A percentile compares a stretch with the other conserved stretches of the same genome.
Conservation (phyloP, 164 flowering plant species). For the Protea cynaroides region DNA sequence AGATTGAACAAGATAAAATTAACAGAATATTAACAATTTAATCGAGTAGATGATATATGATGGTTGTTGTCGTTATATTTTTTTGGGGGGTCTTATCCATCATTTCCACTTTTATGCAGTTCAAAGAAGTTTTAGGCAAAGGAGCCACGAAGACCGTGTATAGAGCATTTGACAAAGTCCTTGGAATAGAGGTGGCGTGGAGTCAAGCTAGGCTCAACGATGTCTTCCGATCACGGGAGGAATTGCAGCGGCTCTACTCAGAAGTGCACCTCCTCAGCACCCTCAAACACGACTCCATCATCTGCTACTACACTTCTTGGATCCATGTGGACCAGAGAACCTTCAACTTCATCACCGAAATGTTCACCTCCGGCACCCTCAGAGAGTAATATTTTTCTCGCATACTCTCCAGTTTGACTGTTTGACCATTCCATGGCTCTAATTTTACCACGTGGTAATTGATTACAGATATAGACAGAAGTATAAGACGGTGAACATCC, state of each 20-base stretch:
- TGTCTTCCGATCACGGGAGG: conserved; percentile 59
- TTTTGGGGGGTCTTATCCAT: too few relatives aligned
- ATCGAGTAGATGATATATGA: too few relatives aligned
- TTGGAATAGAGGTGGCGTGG: conserved; percentile 94
- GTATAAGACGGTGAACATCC: conserved; percentile 49
- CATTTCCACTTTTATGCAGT: conserved; percentile 29
- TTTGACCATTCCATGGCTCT: not conserved
- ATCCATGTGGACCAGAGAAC: conserved; percentile 51
- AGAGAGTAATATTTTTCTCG: conserved; percentile 91
- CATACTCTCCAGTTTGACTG: too few relatives aligned
- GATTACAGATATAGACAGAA: conserved; percentile 58
- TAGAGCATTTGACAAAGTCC: conserved; percentile 68
- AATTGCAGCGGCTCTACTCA: conserved; percentile 62
- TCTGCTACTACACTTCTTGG: conserved; percentile 64
- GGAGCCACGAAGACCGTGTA: conserved; percentile 88
- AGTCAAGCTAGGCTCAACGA: conserved; percentile 60
- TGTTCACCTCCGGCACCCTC: conserved; percentile 91
- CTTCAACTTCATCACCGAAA: conserved; percentile 92
- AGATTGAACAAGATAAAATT: too few relatives aligned
- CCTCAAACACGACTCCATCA: conserved; percentile 68
- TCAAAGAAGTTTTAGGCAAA: conserved; percentile 69
- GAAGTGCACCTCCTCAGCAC: conserved; percentile 85
- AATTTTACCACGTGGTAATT: not conserved
- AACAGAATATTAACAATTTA: too few relatives aligned
- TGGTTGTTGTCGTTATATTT: too few relatives aligned